Conservation (phyloP, 1,139 yeast genomes). For the Suhomyces yuchorum region DNA sequence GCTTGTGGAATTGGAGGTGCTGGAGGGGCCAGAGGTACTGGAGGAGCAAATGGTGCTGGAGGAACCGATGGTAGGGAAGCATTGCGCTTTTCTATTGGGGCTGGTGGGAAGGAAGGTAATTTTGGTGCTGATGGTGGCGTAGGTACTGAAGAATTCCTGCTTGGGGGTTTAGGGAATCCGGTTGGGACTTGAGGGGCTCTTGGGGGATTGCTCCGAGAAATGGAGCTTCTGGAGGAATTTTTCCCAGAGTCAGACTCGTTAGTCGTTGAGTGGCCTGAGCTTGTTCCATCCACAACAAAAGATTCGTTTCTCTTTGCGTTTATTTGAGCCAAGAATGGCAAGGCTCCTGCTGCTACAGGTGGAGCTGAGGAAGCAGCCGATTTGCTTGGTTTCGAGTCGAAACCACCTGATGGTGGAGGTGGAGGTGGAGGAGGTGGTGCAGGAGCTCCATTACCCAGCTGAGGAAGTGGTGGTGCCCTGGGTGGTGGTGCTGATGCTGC, state of each 20-base stretch:
- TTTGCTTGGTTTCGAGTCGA: not conserved
- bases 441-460: conserved; percentile 17
- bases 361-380: conserved; percentile 7
- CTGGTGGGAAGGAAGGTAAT: not conserved
- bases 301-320: conserved; percentile 42
- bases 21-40: conserved; percentile 15
- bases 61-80: conserved; percentile 7
- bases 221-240: conserved; percentile 11
- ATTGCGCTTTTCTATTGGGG: too few relatives aligned
- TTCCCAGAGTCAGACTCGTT: conserved; percentile 2
- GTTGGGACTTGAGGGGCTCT: conserved; percentile 15
- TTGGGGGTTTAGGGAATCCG: conserved; percentile 9
- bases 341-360: conserved; percentile 25
- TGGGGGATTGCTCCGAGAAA: conserved; percentile 13
- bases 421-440: conserved; percentile 22
- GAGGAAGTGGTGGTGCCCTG: conserved; percentile 16
- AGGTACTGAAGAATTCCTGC: conserved; percentile 14
- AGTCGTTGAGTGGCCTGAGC: conserved; percentile 18
- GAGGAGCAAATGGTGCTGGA: conserved; percentile 6
- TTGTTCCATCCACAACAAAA: conserved; percentile 37
- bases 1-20: conserved; percentile 14
- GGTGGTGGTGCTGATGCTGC: conserved; percentile 10
- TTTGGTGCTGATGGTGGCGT: conserved; percentile 14
- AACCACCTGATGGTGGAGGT: conserved; percentile 18
- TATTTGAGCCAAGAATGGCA: conserved; percentile 47